Base-by-base conservation (phyloP, 2,329 filamentous ascomycete species). In the Paecilomyces sp. region DNA sequence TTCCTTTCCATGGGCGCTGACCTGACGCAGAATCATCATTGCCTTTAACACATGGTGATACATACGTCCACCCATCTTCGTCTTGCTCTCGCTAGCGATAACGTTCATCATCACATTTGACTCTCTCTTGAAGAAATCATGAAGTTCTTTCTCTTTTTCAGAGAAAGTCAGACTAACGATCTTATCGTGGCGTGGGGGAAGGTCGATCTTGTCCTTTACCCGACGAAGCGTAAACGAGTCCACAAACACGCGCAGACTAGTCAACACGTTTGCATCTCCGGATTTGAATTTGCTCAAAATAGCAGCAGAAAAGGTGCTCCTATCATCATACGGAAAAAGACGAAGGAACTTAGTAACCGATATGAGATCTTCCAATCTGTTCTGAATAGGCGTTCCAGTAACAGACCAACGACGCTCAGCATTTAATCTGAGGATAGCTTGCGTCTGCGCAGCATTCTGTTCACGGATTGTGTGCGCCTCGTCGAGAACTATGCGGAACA, bases 331-430 rank as follows among this genome's bases (percentile, higher is more conserved):
- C 0, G 93, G 93, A 67, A 87, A 86, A 13, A 97, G 80, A 13
- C 89, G 86, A 51, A 97, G 79, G 69, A 97, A 97, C 33, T 88
- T 90, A 60, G 96, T 86, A 2, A 97, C 80, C 1, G 93, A 90
- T 13, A 91, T 90, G 24, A 97, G 81, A 71, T 99, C 94, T 64
- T 95, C 92, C 2, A 97, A 81, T 3, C 90, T 88, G 70, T 99
- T 99, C 74, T 97, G 93, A 8, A 97, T 90, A 0, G 92, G 94
- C 0, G 94, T 97, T 58, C 93, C 94, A 0, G 94, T 97, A n/a
- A 97, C 91, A 2, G 92, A 93, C 94, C 94, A 99, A 34, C 92
- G 88, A 33, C 92, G 86, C 69, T 90, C 84, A 1, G 92, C 90
- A 61, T 89, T 83, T 2, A 97, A 80, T 22, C 85, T 84, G 64